Percentiles rank a stretch among this genome's conserved stretches.
These are phyloP conservation scores for Adansonia rubrostipa DNA, from an alignment of 441 rosid species.

Conservation along the genomic window DNA sequence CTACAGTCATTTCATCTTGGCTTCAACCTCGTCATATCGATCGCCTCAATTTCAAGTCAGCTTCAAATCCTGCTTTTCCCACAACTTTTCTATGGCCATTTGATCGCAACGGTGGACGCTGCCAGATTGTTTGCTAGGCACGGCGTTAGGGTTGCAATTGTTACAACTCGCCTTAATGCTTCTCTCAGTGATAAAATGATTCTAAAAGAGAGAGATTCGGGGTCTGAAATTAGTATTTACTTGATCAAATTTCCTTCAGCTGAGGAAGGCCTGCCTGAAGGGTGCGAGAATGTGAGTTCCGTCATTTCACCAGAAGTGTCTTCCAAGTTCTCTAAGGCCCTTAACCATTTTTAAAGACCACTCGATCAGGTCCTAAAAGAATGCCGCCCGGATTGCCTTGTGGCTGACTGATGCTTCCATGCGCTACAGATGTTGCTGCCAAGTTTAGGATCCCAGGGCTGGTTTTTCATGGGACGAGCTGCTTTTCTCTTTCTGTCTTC, in stretches of 20 bases:
- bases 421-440: slow-evolving; percentile 40
- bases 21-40: background rate
- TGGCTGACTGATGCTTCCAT: slow-evolving; percentile 41
- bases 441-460: slow-evolving; percentile 48
- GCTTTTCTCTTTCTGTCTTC: slow-evolving; percentile 19
- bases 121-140: slow-evolving; percentile 34
- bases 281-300: background rate
- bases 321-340: slow-evolving; percentile 22
- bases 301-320: slow-evolving; percentile 13
- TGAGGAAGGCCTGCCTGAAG: slow-evolving; percentile 38
- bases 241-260: slow-evolving; percentile 26
- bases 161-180: slow-evolving; percentile 31
- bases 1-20: background rate
- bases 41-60: slow-evolving; percentile 4
- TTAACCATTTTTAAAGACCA: slow-evolving; percentile 27
- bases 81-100: slow-evolving; percentile 27
- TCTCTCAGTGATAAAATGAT: slow-evolving; percentile 24
- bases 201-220: background rate
- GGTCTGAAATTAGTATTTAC: slow-evolving; percentile 23
- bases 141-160: slow-evolving; percentile 25
- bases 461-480: slow-evolving; percentile 45
- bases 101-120: slow-evolving; percentile 38
- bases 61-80: slow-evolving; percentile 38
- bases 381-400: slow-evolving; percentile 39
- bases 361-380: slow-evolving; percentile 22